Evolutionary conservation across 768 basidiomycete species (phyloP).

Genomic region (Amanita pseudoporphyria): DNA sequence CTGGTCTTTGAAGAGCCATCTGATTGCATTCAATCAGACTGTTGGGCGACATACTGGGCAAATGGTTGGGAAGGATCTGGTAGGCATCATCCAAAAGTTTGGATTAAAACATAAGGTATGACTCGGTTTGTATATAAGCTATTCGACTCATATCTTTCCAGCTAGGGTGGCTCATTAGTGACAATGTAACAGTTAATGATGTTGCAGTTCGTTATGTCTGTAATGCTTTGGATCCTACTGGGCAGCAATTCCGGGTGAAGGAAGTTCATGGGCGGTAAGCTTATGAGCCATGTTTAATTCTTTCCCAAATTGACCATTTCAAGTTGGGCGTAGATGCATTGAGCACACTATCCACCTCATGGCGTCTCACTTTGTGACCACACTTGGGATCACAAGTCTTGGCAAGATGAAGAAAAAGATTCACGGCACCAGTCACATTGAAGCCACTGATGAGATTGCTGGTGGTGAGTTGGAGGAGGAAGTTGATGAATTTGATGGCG

Average conservation of each 20-base stretch:
- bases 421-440: not conserved
- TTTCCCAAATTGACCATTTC: not conserved
- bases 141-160: not conserved
- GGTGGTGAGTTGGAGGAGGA: conserved; percentile 7
- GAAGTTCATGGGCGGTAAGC: conserved; percentile 10
- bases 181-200: conserved; percentile 10
- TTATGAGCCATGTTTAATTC: not conserved
- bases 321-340: conserved; percentile 7
- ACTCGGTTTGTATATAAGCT: not conserved
- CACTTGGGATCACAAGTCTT: conserved; percentile 5
- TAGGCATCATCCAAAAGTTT: conserved; percentile 9
- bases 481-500: conserved; percentile 9
- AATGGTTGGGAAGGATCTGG: conserved; percentile 11
- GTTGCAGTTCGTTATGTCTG: conserved; percentile 8
- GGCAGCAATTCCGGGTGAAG: not conserved
- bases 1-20: conserved; percentile 11
- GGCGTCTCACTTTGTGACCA: conserved; percentile 10
- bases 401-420: not conserved
- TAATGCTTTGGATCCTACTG: conserved; percentile 5
- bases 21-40: conserved; percentile 10
- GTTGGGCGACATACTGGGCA: conserved; percentile 11
- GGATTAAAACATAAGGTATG: conserved; percentile 9
- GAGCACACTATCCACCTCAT: conserved; percentile 12
- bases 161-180: conserved; percentile 11
- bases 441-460: not conserved